Percentiles rank a stretch among this genome's conserved stretches.
phyloP scores from a whole-genome alignment of 345 rosid genomes.

The Luvunga scandens region DNA sequence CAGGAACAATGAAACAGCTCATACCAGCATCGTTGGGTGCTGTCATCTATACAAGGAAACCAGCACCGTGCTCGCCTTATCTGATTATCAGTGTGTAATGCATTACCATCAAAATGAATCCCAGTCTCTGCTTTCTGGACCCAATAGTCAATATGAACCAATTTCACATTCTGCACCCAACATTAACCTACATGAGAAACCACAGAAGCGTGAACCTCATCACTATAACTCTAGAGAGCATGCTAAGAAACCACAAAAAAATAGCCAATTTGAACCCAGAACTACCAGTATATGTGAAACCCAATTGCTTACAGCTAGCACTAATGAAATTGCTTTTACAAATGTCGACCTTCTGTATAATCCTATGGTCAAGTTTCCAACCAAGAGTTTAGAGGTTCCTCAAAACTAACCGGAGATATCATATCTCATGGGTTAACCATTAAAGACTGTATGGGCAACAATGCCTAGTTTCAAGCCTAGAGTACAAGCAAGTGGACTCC shows the following conservation, averaged over 20 bases:
- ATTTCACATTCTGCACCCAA: slow-evolving; percentile 93
- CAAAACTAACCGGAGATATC: background rate
- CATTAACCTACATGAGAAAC: slow-evolving; percentile 54
- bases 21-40: slow-evolving; percentile 87
- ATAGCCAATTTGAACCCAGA: background rate
- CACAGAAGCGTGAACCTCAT: slow-evolving; percentile 33
- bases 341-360: background rate
- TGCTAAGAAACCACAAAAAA: background rate
- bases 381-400: background rate
- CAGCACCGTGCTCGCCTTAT: slow-evolving; percentile 93
- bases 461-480: background rate
- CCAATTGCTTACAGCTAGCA: background rate
- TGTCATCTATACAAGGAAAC: slow-evolving; percentile 92
- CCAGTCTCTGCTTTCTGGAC: slow-evolving; percentile 90
- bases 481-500: background rate
- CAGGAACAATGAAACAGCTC: slow-evolving; percentile 1
- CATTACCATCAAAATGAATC: slow-evolving; percentile 72
- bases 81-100: slow-evolving; percentile 85
- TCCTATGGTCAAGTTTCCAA: background rate
- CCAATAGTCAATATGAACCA: slow-evolving; percentile 82
- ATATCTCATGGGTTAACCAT: background rate
- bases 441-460: background rate
- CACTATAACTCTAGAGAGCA: slow-evolving; percentile 21
- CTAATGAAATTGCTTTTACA: background rate
- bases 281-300: background rate